Base-by-base conservation (phyloP, 192 early-diverging fungal species). In the Powellomyces hirtus region DNA sequence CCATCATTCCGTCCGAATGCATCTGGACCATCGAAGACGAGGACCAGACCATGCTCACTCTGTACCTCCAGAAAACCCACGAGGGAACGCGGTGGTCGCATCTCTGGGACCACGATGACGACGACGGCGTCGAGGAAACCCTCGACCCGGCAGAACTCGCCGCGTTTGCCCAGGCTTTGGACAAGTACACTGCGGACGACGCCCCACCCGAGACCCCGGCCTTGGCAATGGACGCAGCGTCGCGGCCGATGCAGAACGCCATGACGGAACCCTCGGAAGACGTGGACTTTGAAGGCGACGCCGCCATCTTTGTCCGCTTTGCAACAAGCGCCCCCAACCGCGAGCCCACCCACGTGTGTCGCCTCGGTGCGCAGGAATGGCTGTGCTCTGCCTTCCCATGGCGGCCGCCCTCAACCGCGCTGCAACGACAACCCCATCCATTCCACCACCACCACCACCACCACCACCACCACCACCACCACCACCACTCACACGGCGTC, bases 11-110 rank as follows among this genome's bases (percentile, higher is more conserved):
- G 22, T 27, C 27, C 14, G 74, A 75, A 33, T 71, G 55, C n/a
- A 29, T 67, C 8, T 75, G 74, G 74, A 71, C 69, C 37, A 36
- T 75, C 6, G 74, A 75, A 53, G 38, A 62, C 51, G 46, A 64
- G 6, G 53, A 56, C 29, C 26, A 33, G 29, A 31, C 53, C 6
- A 4, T 56, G 26, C 36, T 75, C 10, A 75, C 74, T 8, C 68
- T 75, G 6, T 58, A 71, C 62, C 56, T 75, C 6, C 35, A 38
- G 1, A 75, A 75, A 55, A 16, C 0, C 20, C 20, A 53, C 56
- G 61, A 55, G 18, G 34, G 57, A 2, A 62, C 45, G n/a, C 57
- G 68, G 5, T 75, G 74, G 74, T 20, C 27, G 24, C 62, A 71
- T n/a, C 38, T 75, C 4, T 75, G 61, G 62, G 62, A 75, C 22